phyloP scores from a whole-genome alignment of 2,329 filamentous ascomycete species.

The Clarireedia sp. region DNA sequence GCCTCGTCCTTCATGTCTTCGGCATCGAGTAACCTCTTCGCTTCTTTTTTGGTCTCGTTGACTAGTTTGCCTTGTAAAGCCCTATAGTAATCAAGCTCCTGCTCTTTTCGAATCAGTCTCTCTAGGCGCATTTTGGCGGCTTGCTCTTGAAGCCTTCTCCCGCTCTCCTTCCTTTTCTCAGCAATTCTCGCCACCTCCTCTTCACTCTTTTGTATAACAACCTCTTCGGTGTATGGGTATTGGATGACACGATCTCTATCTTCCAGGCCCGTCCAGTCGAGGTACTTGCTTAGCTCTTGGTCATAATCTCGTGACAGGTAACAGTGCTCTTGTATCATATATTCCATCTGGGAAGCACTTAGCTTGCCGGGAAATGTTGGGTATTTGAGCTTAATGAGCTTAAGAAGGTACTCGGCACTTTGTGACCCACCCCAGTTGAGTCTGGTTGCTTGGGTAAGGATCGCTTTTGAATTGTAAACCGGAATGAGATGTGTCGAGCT shows the following conservation, averaged over 20 bases:
- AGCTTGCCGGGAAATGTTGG: constrained; percentile 81
- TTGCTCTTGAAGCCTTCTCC: constrained; percentile 84
- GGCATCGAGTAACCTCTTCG: constrained; percentile 73
- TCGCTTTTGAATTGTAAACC: constrained; percentile 75
- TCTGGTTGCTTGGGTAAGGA: constrained; percentile 77
- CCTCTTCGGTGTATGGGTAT: constrained; percentile 86
- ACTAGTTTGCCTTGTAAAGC: constrained; percentile 66
- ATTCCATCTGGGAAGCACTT: constrained; percentile 77
- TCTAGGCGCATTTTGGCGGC: constrained; percentile 96
- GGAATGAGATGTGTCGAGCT: constrained; percentile 94
- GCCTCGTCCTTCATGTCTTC: constrained; percentile 90
- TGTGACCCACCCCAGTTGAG: constrained; percentile 95
- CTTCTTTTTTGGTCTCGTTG: constrained; percentile 84
- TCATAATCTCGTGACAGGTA: constrained; percentile 84
- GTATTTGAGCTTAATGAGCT: constrained; percentile 86
- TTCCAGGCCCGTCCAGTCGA: constrained; percentile 89
- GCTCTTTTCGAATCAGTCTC: constrained; percentile 89
- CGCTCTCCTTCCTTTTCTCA: constrained; percentile 92
- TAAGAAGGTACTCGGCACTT: constrained; percentile 81
- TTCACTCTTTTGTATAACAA: constrained; percentile 84
- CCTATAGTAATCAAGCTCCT: constrained; percentile 90
- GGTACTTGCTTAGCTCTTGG: constrained; percentile 62
- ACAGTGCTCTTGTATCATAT: constrained; percentile 81
- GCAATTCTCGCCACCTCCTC: constrained; percentile 86
- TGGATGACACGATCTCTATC: constrained; percentile 85